Conservation (phyloP, 306 rosid genomes). For the Clitoria ternatea region DNA sequence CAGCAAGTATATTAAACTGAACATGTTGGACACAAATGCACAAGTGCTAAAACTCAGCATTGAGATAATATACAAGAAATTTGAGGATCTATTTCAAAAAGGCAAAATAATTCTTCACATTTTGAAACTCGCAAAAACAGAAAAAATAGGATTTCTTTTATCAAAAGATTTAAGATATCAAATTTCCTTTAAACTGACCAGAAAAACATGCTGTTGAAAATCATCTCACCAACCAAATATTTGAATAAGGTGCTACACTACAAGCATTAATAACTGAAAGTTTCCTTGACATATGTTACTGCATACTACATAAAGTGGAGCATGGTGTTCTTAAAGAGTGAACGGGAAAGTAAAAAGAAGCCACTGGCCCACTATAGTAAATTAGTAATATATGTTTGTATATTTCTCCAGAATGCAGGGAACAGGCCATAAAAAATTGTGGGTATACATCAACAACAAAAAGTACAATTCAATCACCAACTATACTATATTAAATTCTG, state of each 20-base stretch:
- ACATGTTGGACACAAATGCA: not conserved
- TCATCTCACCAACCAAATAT: not conserved
- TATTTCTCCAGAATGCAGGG: not conserved
- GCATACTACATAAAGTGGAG: not conserved
- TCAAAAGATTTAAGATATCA: not conserved
- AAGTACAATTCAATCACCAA: not conserved
- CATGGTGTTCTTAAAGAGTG: not conserved
- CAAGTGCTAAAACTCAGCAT: not conserved
- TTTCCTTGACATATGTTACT: not conserved
- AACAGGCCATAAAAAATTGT: not conserved
- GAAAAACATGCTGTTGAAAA: not conserved
- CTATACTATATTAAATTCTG: not conserved
- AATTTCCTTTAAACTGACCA: not conserved
- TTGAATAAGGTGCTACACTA: not conserved
- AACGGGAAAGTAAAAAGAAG: not conserved
- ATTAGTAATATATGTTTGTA: not conserved
- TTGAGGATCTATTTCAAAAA: not conserved
- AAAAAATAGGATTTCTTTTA: not conserved
- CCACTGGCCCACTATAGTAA: too few species aligned
- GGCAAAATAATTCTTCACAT: not conserved
- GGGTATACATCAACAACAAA: not conserved
- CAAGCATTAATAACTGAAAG: not conserved
- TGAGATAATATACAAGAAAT: not conserved
- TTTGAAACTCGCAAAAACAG: not conserved
- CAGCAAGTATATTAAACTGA: not conserved